Base-by-base conservation (phyloP, 768 basidiomycete genomes). In the Rhodotorula toruloides region DNA sequence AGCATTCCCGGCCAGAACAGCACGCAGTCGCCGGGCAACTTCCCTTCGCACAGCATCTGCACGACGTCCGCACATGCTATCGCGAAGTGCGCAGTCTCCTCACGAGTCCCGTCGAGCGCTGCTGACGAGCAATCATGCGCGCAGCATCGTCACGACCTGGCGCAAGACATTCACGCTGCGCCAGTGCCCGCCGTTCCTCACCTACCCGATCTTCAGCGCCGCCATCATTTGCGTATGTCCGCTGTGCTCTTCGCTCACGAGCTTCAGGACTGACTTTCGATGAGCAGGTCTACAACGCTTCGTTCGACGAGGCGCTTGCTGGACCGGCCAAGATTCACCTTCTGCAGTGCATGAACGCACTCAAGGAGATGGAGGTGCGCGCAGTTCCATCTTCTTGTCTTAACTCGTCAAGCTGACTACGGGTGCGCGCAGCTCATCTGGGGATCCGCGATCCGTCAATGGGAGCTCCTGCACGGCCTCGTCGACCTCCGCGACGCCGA, bases 201-300 rank as follows among this genome's bases (percentile, higher is more conserved):
- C 72, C 19, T 77, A 74, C 62, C 75, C 73, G 44, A 61, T 77
- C 54, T 77, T 77, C 68, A 72, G 57, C 44, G 76, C 76, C 14
- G 74, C 70, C 49, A 75, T 77, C 71, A 77, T 77, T 39, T 70
- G 68, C 53, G 68, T 57, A 16, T 12, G 60, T 39, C 12, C 36
- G 31, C 17, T 22, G 21, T 10, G 2, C 54, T 22, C 10, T 13
- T 12, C 31, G 46, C 17, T 14, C 11, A 4, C 21, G 14, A 29
- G n/a, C 12, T 27, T 14, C n/a, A 11, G 13, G 44, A 59, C 0
- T 27, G 1, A 21, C 0, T 2, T 11, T 50, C 43, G 3, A 52
- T 25, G n/a, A 1, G 22, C 53, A 71, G 57, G 66, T 73, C 58
- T 74, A 72, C 70, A 74, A 75, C 52, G 67, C 73, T 3, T 58